Conservation (phyloP, 2,329 filamentous ascomycete genomes). For the Ascochyta viciae-villosae region DNA sequence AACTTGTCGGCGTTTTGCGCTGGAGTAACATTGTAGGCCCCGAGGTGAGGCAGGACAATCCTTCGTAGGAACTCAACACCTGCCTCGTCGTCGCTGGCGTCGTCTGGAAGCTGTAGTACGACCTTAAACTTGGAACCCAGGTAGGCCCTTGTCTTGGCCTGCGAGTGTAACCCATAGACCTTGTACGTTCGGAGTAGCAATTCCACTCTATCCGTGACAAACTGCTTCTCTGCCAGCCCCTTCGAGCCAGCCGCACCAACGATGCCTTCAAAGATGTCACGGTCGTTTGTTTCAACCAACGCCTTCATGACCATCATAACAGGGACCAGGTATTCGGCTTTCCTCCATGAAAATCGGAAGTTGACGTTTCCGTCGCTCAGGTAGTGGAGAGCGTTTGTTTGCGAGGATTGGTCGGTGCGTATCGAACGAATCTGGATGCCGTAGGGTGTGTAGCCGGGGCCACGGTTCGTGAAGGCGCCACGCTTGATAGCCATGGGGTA, state of each 20-base stretch:
- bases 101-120: conserved; percentile 82
- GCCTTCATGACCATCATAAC: conserved; percentile 98
- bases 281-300: conserved; percentile 92
- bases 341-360: conserved; percentile 97
- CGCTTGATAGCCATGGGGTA: conserved; percentile 94
- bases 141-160: conserved; percentile 81
- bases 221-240: conserved; percentile 80
- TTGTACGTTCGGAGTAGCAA: conserved; percentile 93
- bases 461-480: conserved; percentile 87
- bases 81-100: conserved; percentile 85
- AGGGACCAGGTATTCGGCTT: conserved; percentile 95
- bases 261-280: conserved; percentile 93
- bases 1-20: conserved; percentile 91
- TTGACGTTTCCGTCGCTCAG: conserved; percentile 94
- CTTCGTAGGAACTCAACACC: conserved; percentile 90
- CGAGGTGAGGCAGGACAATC: conserved; percentile 90
- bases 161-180: conserved; percentile 82
- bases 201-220: conserved; percentile 93
- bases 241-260: conserved; percentile 80
- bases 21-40: conserved; percentile 82
- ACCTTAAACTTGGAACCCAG: conserved; percentile 90
- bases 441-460: conserved; percentile 83
- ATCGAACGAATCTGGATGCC: conserved; percentile 93
- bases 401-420: conserved; percentile 95
- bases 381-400: conserved; percentile 97